Base-by-base conservation (phyloP, 345 rosid species). In the Hypericum androsaemum region DNA sequence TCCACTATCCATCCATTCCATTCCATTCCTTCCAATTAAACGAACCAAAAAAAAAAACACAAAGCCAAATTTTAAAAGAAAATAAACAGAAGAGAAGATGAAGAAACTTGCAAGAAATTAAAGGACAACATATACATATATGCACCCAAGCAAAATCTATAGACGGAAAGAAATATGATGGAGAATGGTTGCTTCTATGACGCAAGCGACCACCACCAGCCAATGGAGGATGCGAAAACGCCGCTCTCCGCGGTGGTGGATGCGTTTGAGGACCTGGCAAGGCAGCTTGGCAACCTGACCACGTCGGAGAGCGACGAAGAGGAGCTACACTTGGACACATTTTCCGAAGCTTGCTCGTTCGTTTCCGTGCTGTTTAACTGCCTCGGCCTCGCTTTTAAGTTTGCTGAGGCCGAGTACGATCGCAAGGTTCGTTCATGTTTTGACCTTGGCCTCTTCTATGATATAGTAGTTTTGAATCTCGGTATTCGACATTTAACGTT, bases 321-420 rank as follows among this genome's bases (percentile, higher is more conserved):
- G 38, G 72, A 62, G 43, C 57, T 53, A 28, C 36, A 36, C 7
- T 47, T 89, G 69, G 84, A 75, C 41, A 72, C 57, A 6, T 89
- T 89, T 44, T 78, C 88, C 39, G 70, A 60, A 0, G 86, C 95
- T 0, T 81, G 88, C 52, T 70, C 86, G 47, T 67, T 78, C 39
- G 95, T 89, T 39, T 66, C 94, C 37, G 71, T 83, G 52, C 74
- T 89, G 56, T 81, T 85, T 57, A 71, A 64, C 50, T 76, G 76
- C 61, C 94, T 89, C 1, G 97, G 97, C 48, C 77, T 89, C 49
- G 94, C 97, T 45, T 89, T 86, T 72, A 86, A 80, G 71, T 86
- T 89, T 51, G 95, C 95, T 7, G 90, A 86, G 71, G 56, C 80
- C 63, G 97, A 86, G 69, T 86, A 80, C 66, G 67, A 78, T 46